These are phyloP conservation scores for Apiotrichum akiyoshidainum DNA, from an alignment of 1,284 basidiomycete genomes.

Conservation along the genomic window DNA sequence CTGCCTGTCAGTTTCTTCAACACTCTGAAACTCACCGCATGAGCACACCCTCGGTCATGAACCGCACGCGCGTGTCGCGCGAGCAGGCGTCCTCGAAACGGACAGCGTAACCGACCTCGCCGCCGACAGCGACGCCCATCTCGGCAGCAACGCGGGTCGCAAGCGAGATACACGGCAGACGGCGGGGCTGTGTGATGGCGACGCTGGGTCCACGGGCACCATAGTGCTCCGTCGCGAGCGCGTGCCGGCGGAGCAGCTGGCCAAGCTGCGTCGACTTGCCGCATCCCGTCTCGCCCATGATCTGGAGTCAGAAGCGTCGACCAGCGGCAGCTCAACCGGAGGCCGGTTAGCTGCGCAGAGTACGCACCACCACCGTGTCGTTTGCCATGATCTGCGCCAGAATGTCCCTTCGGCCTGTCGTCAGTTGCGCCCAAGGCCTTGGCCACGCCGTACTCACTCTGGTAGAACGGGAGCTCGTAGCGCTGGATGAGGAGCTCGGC, in stretches of 20 bases:
- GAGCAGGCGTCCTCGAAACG: slow-evolving; percentile 85
- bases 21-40: slow-evolving; percentile 55
- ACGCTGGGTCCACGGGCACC: slow-evolving; percentile 61
- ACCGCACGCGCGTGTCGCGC: slow-evolving; percentile 73
- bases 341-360: not conserved
- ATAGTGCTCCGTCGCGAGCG: slow-evolving; percentile 31
- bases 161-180: slow-evolving; percentile 89
- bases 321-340: not conserved
- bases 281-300: slow-evolving; percentile 94
- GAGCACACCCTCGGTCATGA: slow-evolving; percentile 95
- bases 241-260: slow-evolving; percentile 69
- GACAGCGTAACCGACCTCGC: slow-evolving; percentile 86
- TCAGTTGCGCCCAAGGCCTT: too few relatives aligned
- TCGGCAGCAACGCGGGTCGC: slow-evolving; percentile 85
- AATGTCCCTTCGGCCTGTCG: slow-evolving; percentile 61
- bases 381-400: slow-evolving; percentile 69
- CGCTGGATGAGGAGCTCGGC: slow-evolving; percentile 60
- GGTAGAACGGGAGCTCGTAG: slow-evolving; percentile 70
- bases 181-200: slow-evolving; percentile 86
- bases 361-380: slow-evolving; percentile 71
- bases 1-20: slow-evolving; percentile 6
- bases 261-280: slow-evolving; percentile 97
- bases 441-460: slow-evolving; percentile 60
- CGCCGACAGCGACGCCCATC: slow-evolving; percentile 66
- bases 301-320: slow-evolving; percentile 43